Percentiles rank a stretch among this genome's conserved stretches.
These are phyloP conservation scores for Rhodomyrtus psidioides DNA, from an alignment of 441 rosid species.

Conservation along the genomic window DNA sequence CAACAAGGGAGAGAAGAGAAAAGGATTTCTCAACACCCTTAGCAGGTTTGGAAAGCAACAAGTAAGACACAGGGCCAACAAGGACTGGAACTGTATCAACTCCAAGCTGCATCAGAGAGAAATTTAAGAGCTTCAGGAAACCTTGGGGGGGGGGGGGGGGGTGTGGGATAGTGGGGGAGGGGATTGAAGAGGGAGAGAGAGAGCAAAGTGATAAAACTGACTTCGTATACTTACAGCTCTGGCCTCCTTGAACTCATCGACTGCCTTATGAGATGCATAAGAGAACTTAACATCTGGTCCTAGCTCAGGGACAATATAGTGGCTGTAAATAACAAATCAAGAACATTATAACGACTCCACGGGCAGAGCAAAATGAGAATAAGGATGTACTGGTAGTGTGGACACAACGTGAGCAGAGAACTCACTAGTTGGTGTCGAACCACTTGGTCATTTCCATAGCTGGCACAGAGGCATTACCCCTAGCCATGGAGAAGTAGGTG, in stretches of 20 bases:
- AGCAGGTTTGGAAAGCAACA: constrained; percentile 87
- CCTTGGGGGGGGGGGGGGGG: too few relatives aligned
- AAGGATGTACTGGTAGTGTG: background rate
- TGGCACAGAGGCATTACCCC: constrained; percentile 91
- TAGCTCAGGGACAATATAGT: constrained; percentile 93
- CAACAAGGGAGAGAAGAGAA: constrained; percentile 79
- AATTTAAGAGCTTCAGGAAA: background rate
- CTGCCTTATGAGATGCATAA: constrained; percentile 96
- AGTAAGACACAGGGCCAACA: constrained; percentile 89
- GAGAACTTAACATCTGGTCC: constrained; percentile 85
- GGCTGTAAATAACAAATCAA: constrained; percentile 34
- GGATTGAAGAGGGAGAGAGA: too few relatives aligned
- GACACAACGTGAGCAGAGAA: constrained; percentile 1
- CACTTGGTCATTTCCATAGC: constrained; percentile 99
- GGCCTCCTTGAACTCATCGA: constrained; percentile 87
- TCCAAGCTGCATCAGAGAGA: constrained; percentile 55
- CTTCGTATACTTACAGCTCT: constrained; percentile 53
- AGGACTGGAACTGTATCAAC: constrained; percentile 85
- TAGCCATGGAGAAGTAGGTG: constrained; percentile 92
- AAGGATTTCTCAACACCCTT: constrained; percentile 88
- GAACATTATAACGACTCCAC: background rate
- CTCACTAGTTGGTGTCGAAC: constrained; percentile 99
- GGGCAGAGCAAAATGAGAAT: background rate
- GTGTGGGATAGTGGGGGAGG: too few relatives aligned
- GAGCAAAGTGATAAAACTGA: background rate